Conservation (phyloP, 352 stramenopile species). For the Bremia lactucae region DNA sequence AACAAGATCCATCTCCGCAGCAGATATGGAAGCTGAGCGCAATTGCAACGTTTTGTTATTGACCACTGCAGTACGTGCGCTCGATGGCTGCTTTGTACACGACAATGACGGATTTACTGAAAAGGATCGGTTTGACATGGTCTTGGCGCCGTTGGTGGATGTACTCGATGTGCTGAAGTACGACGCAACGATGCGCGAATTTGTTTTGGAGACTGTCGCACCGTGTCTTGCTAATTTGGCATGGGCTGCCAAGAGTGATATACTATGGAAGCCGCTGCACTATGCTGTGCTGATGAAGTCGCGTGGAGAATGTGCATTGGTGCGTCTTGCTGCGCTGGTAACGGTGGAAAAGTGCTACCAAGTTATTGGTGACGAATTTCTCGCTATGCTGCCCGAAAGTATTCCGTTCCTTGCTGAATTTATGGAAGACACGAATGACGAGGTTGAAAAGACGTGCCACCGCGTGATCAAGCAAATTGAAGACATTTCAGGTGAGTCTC, state of each 20-base stretch:
- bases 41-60: slow-evolving; percentile 38
- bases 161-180: slow-evolving; percentile 59
- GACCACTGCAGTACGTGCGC: slow-evolving; percentile 43
- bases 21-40: slow-evolving; percentile 17
- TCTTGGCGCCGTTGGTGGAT: slow-evolving; percentile 66
- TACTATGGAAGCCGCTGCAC: slow-evolving; percentile 85
- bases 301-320: slow-evolving; percentile 39
- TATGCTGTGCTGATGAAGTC: slow-evolving; percentile 85
- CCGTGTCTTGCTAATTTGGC: slow-evolving; percentile 68
- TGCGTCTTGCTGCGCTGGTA: slow-evolving; percentile 70
- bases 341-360: slow-evolving; percentile 80
- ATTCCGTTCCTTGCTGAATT: slow-evolving; percentile 84
- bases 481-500: slow-evolving; percentile 81
- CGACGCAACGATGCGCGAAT: slow-evolving; percentile 29
- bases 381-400: slow-evolving; percentile 83
- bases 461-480: slow-evolving; percentile 86
- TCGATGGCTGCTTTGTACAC: slow-evolving; percentile 79
- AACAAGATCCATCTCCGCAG: slow-evolving; percentile 16
- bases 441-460: slow-evolving; percentile 80
- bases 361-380: slow-evolving; percentile 81
- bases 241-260: slow-evolving; percentile 78
- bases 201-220: slow-evolving; percentile 59
- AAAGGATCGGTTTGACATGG: slow-evolving; percentile 75
- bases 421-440: slow-evolving; percentile 79
- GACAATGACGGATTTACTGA: slow-evolving; percentile 82